Conservation (phyloP, 2,329 filamentous ascomycete genomes). For the Colletotrichum siamense region DNA sequence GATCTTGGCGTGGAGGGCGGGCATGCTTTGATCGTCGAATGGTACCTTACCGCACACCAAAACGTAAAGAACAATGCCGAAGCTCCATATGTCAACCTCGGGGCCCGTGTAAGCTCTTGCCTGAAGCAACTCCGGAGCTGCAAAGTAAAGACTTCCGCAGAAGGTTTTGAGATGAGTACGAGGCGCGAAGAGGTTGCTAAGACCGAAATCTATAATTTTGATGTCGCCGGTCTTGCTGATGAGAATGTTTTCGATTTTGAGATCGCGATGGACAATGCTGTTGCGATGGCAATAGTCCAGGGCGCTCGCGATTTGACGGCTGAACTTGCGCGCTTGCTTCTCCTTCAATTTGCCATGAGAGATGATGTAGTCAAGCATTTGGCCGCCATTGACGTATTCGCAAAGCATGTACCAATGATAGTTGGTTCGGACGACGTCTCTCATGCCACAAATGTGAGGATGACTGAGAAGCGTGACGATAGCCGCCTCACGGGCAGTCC, state of each 20-base stretch:
- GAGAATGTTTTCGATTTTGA: constrained; percentile 99
- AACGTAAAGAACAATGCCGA: constrained; percentile 97
- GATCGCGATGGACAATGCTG: constrained; percentile 94
- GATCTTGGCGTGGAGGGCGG: constrained; percentile 96
- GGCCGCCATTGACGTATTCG: constrained; percentile 97
- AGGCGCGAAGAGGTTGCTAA: constrained; percentile 95
- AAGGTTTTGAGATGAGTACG: constrained; percentile 90
- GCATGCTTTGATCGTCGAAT: constrained; percentile 99
- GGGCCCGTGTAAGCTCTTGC: constrained; percentile 94
- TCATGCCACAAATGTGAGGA: constrained; percentile 94
- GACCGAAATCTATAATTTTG: constrained; percentile 98
- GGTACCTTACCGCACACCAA: constrained; percentile 97
- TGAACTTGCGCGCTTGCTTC: constrained; percentile 97
- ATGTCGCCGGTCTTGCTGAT: constrained; percentile 99
- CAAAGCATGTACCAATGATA: constrained; percentile 99
- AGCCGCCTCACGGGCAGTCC: constrained; percentile 92
- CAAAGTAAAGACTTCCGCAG: constrained; percentile 97
- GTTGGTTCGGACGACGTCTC: constrained; percentile 92
- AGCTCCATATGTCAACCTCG: constrained; percentile 98
- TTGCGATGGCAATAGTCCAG: constrained; percentile 98
- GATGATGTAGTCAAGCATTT: constrained; percentile 99
- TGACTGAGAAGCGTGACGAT: constrained; percentile 95
- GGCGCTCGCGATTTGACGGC: constrained; percentile 93
- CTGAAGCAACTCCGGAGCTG: constrained; percentile 91
- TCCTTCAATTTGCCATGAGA: constrained; percentile 97